phyloP scores from a whole-genome alignment of 2,329 filamentous ascomycete species.

The Zymoseptoria tritici region DNA sequence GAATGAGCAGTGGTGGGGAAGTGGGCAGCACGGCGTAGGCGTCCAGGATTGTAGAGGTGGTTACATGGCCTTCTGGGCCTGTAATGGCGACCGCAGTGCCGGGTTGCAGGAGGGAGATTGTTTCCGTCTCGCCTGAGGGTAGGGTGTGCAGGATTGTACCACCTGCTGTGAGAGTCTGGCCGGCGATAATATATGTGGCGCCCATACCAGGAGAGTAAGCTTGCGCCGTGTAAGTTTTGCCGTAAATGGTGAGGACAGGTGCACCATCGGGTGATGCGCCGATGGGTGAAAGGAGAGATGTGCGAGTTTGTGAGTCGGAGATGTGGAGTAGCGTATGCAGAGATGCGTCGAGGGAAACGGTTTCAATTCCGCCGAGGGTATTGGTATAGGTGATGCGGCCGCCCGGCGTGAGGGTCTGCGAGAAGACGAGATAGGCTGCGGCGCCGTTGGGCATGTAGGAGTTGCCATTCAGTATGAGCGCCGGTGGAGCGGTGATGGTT shows the following conservation, averaged over 20 bases:
- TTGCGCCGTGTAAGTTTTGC: constrained; percentile 21
- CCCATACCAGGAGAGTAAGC: constrained; percentile 23
- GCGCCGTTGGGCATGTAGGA: constrained; percentile 21
- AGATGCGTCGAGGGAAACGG: constrained; percentile 27
- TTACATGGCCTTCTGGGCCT: constrained; percentile 12
- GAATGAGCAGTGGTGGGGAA: constrained; percentile 25
- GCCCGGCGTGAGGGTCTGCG: constrained; percentile 22
- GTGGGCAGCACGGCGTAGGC: constrained; percentile 21
- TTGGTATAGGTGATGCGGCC: constrained; percentile 19
- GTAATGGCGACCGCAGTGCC: constrained; percentile 21
- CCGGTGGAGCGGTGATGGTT: constrained; percentile 24
- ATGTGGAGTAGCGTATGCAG: constrained; percentile 20
- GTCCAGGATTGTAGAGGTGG: constrained; percentile 20
- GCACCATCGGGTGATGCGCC: constrained; percentile 13
- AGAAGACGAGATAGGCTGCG: constrained; percentile 22
- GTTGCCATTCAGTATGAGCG: constrained; percentile 26
- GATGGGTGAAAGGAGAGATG: constrained; percentile 12
- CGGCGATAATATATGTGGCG: constrained; percentile 32
- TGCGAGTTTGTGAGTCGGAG: constrained; percentile 20
- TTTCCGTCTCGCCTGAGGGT: constrained; percentile 21
- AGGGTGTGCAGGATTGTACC: constrained; percentile 19
- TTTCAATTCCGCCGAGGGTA: constrained; percentile 20
- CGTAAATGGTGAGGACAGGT: constrained; percentile 24
- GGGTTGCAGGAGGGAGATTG: constrained; percentile 29
- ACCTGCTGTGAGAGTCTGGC: constrained; percentile 33